phyloP scores from a whole-genome alignment of 495 filamentous ascomycete genomes.

The Neurospora sp. region DNA sequence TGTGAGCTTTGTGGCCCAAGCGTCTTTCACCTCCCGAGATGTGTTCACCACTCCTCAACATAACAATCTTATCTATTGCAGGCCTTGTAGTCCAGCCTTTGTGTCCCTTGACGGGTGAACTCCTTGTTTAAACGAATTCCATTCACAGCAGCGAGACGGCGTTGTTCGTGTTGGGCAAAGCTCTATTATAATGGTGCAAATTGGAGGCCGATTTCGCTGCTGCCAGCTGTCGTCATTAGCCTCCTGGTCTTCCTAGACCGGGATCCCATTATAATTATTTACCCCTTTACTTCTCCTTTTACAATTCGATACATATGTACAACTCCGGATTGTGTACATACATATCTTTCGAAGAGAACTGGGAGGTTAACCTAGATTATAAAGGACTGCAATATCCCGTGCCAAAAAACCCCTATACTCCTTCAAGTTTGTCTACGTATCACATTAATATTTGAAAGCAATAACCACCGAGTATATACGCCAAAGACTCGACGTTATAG shows the following conservation, averaged over 20 bases:
- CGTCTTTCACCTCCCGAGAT: not conserved
- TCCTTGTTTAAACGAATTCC: not conserved
- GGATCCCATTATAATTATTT: not conserved
- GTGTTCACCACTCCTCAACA: not conserved
- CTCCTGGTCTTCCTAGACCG: not conserved
- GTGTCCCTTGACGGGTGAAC: not conserved
- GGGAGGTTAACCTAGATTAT: not conserved
- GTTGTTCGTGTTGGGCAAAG: not conserved
- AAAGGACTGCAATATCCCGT: not conserved
- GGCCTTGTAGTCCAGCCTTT: not conserved
- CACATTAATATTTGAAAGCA: not conserved
- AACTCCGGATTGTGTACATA: not conserved
- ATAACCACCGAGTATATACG: not conserved
- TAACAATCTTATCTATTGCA: not conserved
- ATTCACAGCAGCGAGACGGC: not conserved
- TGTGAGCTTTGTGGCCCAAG: not conserved
- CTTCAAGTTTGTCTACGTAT: not conserved
- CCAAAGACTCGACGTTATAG: not conserved
- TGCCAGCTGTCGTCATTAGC: not conserved
- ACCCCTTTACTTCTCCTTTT: not conserved
- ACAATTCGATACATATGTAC: not conserved
- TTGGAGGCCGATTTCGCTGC: not conserved
- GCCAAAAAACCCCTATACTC: not conserved
- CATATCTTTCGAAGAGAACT: not conserved
- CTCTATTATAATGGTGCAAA: not conserved